Percentiles rank a stretch among this genome's conserved stretches.
phyloP scores from a whole-genome alignment of 495 filamentous ascomycete species.

The Hypomontagnella monticulosa region DNA sequence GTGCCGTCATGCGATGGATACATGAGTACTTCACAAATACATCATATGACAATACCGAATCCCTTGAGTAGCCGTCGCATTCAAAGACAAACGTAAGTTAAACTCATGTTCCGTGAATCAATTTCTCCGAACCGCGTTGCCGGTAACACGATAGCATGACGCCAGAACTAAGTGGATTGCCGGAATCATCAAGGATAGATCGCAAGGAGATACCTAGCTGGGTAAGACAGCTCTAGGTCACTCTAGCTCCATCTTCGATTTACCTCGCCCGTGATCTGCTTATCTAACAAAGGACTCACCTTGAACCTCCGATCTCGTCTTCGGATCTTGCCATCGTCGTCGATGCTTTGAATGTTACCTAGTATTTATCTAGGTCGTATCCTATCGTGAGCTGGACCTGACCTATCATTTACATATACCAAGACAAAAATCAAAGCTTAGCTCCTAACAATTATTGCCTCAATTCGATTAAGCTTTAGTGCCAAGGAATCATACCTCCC shows the following conservation, averaged over 20 bases:
- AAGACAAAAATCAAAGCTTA: background rate
- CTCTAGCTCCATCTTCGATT: constrained; percentile 18
- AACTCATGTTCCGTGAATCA: constrained; percentile 9
- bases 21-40: constrained; percentile 1
- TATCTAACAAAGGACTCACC: constrained; percentile 28
- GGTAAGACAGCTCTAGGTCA: constrained; percentile 18
- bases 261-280: constrained; percentile 31
- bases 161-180: constrained; percentile 15
- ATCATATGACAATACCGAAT: constrained; percentile 26
- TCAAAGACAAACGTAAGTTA: constrained; percentile 27
- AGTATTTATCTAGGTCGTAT: constrained; percentile 17
- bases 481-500: no score
- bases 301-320: constrained; percentile 32
- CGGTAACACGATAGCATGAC: constrained; percentile 22
- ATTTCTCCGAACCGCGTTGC: constrained; percentile 6
- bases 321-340: constrained; percentile 30
- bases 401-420: background rate
- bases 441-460: background rate
- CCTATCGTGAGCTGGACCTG: constrained; percentile 15
- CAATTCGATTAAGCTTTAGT: background rate
- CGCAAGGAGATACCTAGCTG: constrained; percentile 29
- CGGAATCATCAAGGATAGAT: background rate
- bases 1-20: constrained; percentile 19
- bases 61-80: background rate
- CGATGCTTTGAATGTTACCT: background rate